Base-by-base conservation (phyloP, 805 yeast genomes). In the Pichia exigua region DNA sequence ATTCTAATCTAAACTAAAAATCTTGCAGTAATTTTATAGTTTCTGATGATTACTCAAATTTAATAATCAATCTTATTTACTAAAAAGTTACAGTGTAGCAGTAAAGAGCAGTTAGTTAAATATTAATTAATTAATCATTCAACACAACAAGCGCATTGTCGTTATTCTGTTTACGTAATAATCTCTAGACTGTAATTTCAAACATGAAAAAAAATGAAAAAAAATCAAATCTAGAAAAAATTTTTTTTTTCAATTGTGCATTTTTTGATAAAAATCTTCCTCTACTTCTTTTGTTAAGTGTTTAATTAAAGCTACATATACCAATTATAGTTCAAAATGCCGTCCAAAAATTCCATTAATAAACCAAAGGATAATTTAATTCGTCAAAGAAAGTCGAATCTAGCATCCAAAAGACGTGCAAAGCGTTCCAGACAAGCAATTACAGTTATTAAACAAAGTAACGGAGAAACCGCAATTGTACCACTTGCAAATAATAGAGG, bases 281-380 rank as follows among this genome's bases (percentile, higher is more conserved):
- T 13, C 10, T 12, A 28, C 13, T 12, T 12, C 35, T 12, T 40
- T 20, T 11, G 4, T 11, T 40, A 3, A 18, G 8, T 40, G 10
- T 13, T 24, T 24, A 24, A 15, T 7, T 24, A 24, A 39, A 11
- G 35, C 17, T 39, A n/a, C 13, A 27, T 21, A n/a, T 10, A 21
- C 6, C 17, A 18, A 22, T 40, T 18, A 42, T 27, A n/a, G 12
- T 26, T n/a, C 46, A 46, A 4, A 6, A 87, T 87, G 95, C 94
- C 95, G 35, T 83, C 90, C 18, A 85, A 78, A 69, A 88, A 87
- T 73, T 79, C 89, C 44, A 75, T 88, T 58, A 90, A 89, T 68
- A 87, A 83, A 68, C 95, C 94, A 46, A 84, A 83, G 65, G 78
- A 77, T 59, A 76, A 77, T 55, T 67, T 79, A 40, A 71, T 68